Conservation (phyloP, 371 early-diverging fungal genomes). For the Mortierella polycephala region DNA sequence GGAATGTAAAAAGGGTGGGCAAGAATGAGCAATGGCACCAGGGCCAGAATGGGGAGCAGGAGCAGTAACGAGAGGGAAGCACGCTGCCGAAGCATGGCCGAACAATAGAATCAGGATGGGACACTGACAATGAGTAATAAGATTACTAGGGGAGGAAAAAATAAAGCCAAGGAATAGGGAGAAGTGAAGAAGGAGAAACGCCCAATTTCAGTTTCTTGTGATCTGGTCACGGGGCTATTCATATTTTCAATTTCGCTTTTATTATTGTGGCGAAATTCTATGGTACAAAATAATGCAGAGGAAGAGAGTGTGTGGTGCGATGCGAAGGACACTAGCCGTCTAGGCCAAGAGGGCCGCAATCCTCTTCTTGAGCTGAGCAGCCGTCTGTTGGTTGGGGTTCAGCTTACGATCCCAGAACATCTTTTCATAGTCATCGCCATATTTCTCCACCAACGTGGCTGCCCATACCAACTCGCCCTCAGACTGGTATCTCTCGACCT, state of each 20-base stretch:
- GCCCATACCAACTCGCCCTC: conserved; percentile 74
- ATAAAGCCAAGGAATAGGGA: not conserved
- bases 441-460: conserved; percentile 74
- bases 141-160: not conserved
- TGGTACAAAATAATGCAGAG: conserved; percentile 7
- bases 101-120: not conserved
- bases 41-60: conserved; percentile 14
- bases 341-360: conserved; percentile 47
- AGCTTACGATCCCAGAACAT: conserved; percentile 91
- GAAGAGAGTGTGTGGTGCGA: not conserved
- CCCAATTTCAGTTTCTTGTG: not conserved
- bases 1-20: conserved; percentile 27
- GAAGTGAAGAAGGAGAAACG: not conserved
- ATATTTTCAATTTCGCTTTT: not conserved
- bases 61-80: conserved; percentile 6
- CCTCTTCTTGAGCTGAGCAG: conserved; percentile 80
- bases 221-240: too few relatives aligned
- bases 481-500: conserved; percentile 67
- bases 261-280: not conserved
- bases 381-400: conserved; percentile 85
- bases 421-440: conserved; percentile 84
- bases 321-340: not conserved
- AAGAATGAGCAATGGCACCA: not conserved
- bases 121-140: conserved; percentile 3
- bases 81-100: conserved; percentile 41